phyloP scores from a whole-genome alignment of 257 asterid species.

The Primulina eburnea region DNA sequence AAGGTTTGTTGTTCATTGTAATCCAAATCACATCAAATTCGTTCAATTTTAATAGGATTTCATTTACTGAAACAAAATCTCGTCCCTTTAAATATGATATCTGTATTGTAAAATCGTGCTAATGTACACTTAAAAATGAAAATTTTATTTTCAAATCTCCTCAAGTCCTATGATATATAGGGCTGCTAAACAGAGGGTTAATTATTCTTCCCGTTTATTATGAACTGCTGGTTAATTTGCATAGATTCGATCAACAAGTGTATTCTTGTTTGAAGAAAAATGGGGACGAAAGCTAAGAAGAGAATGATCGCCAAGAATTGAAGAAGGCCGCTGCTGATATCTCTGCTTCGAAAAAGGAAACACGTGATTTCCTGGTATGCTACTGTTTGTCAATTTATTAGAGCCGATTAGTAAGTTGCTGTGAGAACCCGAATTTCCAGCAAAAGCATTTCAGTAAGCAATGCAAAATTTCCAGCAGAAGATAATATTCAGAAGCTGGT shows the following conservation, averaged over 20 bases:
- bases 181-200: not conserved
- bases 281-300: constrained; percentile 58
- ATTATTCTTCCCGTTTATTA: not conserved
- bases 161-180: not conserved
- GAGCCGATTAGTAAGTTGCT: not conserved
- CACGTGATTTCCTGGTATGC: constrained; percentile 60
- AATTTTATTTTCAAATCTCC: not conserved
- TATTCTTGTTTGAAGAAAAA: constrained; percentile 15
- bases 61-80: too few relatives aligned
- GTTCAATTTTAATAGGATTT: not conserved
- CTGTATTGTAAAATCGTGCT: too few relatives aligned
- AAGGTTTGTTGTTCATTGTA: too few relatives aligned
- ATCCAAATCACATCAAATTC: not conserved
- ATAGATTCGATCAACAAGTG: not conserved
- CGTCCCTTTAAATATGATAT: not conserved
- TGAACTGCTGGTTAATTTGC: not conserved
- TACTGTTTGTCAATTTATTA: not conserved
- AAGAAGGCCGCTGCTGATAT: constrained; percentile 49
- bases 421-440: too few relatives aligned
- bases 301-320: constrained; percentile 37
- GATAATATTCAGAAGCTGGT: too few relatives aligned
- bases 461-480: too few relatives aligned
- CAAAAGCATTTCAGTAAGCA: too few relatives aligned
- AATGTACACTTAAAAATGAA: too few relatives aligned
- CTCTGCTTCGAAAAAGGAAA: constrained; percentile 41